phyloP scores from a whole-genome alignment of 2,329 filamentous ascomycete species.

The Orbilia oligospora region DNA sequence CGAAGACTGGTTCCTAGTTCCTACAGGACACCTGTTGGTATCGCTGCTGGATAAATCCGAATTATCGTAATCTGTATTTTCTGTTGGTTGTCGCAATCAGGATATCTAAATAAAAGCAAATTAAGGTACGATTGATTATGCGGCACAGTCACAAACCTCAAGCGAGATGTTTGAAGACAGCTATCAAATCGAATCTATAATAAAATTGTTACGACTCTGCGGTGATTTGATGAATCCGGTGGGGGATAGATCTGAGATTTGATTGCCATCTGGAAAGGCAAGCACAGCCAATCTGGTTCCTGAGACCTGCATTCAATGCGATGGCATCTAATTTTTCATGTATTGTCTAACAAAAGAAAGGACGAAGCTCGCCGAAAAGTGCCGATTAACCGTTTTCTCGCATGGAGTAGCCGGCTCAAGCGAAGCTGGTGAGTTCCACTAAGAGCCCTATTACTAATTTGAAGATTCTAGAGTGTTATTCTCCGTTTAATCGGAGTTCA shows the following conservation, averaged over 20 bases:
- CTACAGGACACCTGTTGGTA: neutral
- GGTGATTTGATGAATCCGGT: neutral
- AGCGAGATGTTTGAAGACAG: neutral
- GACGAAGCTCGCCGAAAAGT: neutral
- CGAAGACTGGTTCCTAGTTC: neutral
- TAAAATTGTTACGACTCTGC: neutral
- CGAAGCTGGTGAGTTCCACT: neutral
- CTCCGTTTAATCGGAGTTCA: constrained; percentile 10
- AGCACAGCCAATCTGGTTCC: constrained; percentile 21
- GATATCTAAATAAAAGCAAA: neutral
- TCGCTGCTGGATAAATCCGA: neutral
- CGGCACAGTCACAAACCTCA: neutral
- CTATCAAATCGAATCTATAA: constrained; percentile 18
- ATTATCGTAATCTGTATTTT: neutral
- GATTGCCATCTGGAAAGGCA: neutral
- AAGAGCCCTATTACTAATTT: constrained; percentile 4
- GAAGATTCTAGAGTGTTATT: constrained; percentile 5
- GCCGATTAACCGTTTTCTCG: constrained; percentile 11
- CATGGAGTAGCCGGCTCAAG: neutral
- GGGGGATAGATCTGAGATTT: neutral
- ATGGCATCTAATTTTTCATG: neutral
- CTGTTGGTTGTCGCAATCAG: neutral
- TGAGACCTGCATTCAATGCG: constrained; percentile 13
- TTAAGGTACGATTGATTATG: neutral
- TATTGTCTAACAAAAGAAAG: neutral